Conservation (phyloP, 2,329 filamentous ascomycete genomes). For the Alternaria dauci region DNA sequence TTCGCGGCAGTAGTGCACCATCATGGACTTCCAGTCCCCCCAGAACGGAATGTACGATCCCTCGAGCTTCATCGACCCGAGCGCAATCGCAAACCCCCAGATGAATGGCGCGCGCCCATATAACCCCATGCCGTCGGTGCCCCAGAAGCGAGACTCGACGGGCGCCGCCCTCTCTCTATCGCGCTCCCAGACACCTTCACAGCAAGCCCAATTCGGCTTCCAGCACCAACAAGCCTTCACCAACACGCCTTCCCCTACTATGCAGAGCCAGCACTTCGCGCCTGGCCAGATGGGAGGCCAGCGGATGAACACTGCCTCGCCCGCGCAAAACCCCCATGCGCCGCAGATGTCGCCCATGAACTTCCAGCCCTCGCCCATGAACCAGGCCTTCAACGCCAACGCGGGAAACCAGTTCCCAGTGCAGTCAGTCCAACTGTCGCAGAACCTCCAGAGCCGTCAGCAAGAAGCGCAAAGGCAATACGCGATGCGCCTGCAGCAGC, state of each 20-base stretch:
- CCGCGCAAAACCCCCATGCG: constrained; percentile 76
- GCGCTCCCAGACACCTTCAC: constrained; percentile 91
- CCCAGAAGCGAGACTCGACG: constrained; percentile 90
- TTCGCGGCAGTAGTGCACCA: constrained; percentile 35
- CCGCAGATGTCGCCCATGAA: constrained; percentile 53
- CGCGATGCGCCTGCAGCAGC: constrained; percentile 82
- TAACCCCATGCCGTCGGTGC: constrained; percentile 83
- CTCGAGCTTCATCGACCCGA: constrained; percentile 51
- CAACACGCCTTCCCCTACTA: constrained; percentile 92
- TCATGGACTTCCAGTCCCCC: constrained; percentile 49
- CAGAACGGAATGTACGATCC: constrained; percentile 50
- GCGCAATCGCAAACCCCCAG: constrained; percentile 53
- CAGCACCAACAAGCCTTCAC: constrained; percentile 75
- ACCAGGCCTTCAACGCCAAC: constrained; percentile 53
- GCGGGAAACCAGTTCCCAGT: constrained; percentile 56
- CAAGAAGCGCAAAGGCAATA: constrained; percentile 79
- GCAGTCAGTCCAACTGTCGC: constrained; percentile 58
- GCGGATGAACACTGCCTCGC: constrained; percentile 87
- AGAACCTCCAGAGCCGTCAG: constrained; percentile 59
- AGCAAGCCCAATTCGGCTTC: constrained; percentile 70
- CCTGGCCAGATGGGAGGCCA: constrained; percentile 63
- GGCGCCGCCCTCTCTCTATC: constrained; percentile 89
- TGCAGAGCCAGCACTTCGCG: constrained; percentile 78
- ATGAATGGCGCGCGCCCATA: constrained; percentile 81
- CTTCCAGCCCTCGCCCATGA: constrained; percentile 48